A percentile compares a stretch with the other conserved stretches of the same genome.
Conservation (phyloP, 192 early-diverging fungal genomes). For the Coemansia guatemalensis region DNA sequence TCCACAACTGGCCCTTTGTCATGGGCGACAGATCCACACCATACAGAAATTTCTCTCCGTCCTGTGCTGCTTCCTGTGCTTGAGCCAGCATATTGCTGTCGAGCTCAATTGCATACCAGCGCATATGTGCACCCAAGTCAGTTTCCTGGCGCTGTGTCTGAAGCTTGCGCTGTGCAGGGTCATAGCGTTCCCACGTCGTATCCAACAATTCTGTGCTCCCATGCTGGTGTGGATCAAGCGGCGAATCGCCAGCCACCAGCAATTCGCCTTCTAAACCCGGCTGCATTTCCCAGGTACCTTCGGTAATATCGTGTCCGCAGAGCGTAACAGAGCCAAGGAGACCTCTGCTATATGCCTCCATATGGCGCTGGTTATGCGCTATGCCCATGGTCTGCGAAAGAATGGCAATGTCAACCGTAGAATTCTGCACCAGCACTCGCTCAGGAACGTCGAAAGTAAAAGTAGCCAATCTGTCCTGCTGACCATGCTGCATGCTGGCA, state of each 20-base stretch:
- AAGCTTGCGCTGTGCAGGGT: background rate
- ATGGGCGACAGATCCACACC: slow-evolving; percentile 45
- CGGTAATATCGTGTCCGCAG: slow-evolving; percentile 38
- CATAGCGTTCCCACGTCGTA: background rate
- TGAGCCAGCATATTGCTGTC: slow-evolving; percentile 15
- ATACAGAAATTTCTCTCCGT: slow-evolving; percentile 5
- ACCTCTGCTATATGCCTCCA: slow-evolving; percentile 44
- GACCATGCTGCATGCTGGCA: slow-evolving; percentile 23
- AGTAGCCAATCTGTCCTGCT: slow-evolving; percentile 25
- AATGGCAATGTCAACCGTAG: slow-evolving; percentile 14
- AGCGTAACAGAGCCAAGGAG: slow-evolving; percentile 35
- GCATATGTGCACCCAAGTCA: background rate
- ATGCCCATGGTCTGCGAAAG: slow-evolving; percentile 52
- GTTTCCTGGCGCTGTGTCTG: background rate
- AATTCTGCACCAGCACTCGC: background rate
- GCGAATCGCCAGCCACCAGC: background rate
- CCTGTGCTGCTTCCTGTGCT: background rate
- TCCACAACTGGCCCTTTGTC: slow-evolving; percentile 50
- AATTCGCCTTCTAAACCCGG: slow-evolving; percentile 25
- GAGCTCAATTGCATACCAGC: slow-evolving; percentile 39
- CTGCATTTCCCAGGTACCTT: slow-evolving; percentile 26
- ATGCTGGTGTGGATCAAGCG: background rate
- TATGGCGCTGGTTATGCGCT: slow-evolving; percentile 35
- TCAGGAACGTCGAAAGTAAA: slow-evolving; percentile 20
- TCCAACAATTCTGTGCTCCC: no score